phyloP scores from a whole-genome alignment of 169 alveolate genomes.

The Miamiensis avidus region DNA sequence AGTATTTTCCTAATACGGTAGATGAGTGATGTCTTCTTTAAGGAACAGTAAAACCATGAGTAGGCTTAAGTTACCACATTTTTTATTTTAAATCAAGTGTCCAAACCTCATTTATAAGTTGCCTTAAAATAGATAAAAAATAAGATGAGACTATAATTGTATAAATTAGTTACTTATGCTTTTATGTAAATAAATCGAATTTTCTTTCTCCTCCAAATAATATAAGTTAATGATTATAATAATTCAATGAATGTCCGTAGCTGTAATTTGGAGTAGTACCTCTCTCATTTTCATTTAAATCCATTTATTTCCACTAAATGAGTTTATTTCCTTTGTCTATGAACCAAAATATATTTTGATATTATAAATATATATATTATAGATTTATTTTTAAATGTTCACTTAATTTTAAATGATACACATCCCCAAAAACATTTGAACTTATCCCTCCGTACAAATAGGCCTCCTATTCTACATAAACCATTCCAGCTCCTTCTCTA shows the following conservation, averaged over 20 bases:
- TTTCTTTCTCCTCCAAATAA: background rate
- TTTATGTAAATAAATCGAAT: background rate
- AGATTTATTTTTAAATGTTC: too few relatives aligned
- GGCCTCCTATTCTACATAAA: background rate
- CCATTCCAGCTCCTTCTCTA: background rate
- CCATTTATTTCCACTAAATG: background rate
- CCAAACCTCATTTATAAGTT: background rate
- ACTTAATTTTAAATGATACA: background rate
- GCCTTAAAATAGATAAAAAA: background rate
- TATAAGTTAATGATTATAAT: background rate
- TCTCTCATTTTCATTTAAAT: background rate
- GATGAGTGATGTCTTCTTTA: background rate
- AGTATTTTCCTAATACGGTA: background rate
- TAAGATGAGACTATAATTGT: too few relatives aligned
- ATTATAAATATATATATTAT: too few relatives aligned
- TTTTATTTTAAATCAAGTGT: background rate
- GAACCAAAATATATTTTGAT: too few relatives aligned
- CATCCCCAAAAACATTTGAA: background rate
- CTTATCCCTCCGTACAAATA: background rate
- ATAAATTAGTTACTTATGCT: background rate
- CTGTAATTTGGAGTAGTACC: background rate
- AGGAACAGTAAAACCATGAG: background rate
- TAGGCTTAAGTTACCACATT: background rate
- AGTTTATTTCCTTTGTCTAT: background rate
- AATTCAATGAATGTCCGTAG: background rate